Base-by-base conservation (phyloP, 495 filamentous ascomycete genomes). In the Tuber microsphaerosporum region DNA sequence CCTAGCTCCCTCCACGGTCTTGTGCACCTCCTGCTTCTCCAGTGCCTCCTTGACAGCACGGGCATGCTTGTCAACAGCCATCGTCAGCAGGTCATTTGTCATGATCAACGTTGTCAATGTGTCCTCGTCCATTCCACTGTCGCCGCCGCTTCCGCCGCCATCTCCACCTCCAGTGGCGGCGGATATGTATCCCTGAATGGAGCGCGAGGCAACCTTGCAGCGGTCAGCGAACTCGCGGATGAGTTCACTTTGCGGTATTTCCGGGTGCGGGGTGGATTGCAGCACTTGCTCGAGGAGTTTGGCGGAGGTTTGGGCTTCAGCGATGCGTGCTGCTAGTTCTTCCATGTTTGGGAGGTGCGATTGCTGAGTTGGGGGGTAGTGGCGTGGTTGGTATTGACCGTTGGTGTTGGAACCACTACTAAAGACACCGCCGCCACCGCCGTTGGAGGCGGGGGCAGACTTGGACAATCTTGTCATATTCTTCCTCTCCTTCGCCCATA, bases 31-130 rank as follows among this genome's bases (percentile, higher is more conserved):
- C 61, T 68, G 43, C 14, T 31, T 48, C 77, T 89, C 87, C 75
- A 91, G 87, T 1, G 94, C 94, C 77, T 90, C 87, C 22, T 97
- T 87, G 75, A 97, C 85, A 22, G 93, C 91, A 39, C 92, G 89
- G 81, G 94, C 92, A 84, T 97, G 91, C 73, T 92, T 89, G 73
- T 89, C 93, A 12, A 93, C 84, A 0, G 94, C 89, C 26, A 91
- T 88, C 39, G 90, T 90, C 31, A 99, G 86, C 81, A 93, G 90
- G 80, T 98, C 96, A 82, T 96, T 97, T 51, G 93, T 94, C 84
- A 98, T 94, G 82, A 99, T 97, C 70, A 99, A 85, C 31, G 90
- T 94, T 76, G 93, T 89, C 84, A 99, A 89, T 1, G 95, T 98
- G 80, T 97, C 92, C 82, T 94, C 93, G 81, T 99, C 95, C n/a